Base-by-base conservation (phyloP, 2,329 filamentous ascomycete species). In the Orbilia brochopaga region DNA sequence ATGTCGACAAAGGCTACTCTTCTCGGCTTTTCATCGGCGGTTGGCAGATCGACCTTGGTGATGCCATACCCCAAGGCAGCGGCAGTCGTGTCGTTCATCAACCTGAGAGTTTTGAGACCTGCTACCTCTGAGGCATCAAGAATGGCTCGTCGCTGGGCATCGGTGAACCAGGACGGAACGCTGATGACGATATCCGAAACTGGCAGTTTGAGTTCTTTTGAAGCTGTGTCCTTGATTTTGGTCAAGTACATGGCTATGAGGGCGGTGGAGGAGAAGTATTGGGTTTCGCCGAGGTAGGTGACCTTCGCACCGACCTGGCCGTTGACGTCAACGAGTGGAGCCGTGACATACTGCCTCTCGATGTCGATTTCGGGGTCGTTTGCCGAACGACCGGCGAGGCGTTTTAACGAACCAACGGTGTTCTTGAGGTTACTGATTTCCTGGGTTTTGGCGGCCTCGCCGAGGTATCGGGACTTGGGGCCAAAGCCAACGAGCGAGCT, bases 351-450 rank as follows among this genome's bases (percentile, higher is more conserved):
- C 79, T 96, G 85, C 83, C 96, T 90, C 85, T 99, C 94, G 79
- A 94, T 85, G 82, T 92, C 86, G 74, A 96, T 85, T 85, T 99
- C 94, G 79, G 94, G 92, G 79, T 99, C 94, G 80, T 85, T 88
- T 82, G 93, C 85, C 74, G 86, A 84, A 79, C 94, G 91, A 79
- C 94, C 94, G 79, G 90, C 89, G 77, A 99, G 88, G 78, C 94
- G 91, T 84, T 96, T 96, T 78, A 99, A 86, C 76, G 87, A 92
- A 80, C 87, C 85, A 82, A 99, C 90, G 76, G 94, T 99, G 86
- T 99, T 99, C 85, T 97, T 99, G 79, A 97, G 87, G 85, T 99
- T 99, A 79, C 93, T 96, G 80, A 96, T 95, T 83, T 99, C 94
- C 83, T 97, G 93, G 76, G 93, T 97, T 87, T 97, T 97, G 77